Base-by-base conservation (phyloP, 345 rosid genomes). In the Schrenkiella parvula region DNA sequence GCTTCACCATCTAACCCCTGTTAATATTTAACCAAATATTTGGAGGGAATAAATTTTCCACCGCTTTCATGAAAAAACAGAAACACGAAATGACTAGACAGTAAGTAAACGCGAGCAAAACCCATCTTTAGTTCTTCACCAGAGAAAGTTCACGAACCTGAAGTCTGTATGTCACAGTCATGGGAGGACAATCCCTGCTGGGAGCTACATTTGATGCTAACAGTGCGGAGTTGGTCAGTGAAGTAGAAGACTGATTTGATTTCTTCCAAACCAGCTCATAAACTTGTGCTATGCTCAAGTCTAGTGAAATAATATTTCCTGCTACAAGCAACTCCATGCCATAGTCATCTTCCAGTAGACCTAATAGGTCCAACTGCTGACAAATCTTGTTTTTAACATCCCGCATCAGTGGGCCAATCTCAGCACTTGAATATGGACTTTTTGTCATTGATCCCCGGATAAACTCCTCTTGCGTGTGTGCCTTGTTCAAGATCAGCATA, bases 1-100 rank as follows among this genome's bases (percentile, higher is more conserved):
- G 98, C 99, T 88, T 95, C 99, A 75, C 99, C 99, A 81, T 95
- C 99, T 60, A 91, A 81, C 44, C 99, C 99, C 99, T 91, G 83
- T 55, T 38, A 73, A 75, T 57, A 68, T 65, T 57, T 48, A 4
- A 22, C 28, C 70, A 41, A 8, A 76, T 12, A 71, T 63, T 55
- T 14, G 23, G 67, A 74, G 32, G 21, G 7, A 23, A 50, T 59
- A 32, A 54, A 19, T 56, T 42, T 60, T 32, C 19, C 54, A 74
- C 39, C 19, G 64, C 37, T 69, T 26, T 61, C 50, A 62, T 18
- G n/a, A 51, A 34, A 38, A 50, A 61, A 17, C 14, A 25, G 46
- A 31, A 68, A 44, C 41, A 42, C 50, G 15, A 54, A 60, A 42
- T 9, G 17, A 25, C 21, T 35, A 46, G 50, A 35, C 34, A 43